These are phyloP conservation scores for Echinosophora koreensis DNA, from an alignment of 306 rosid species.

Conservation along the genomic window DNA sequence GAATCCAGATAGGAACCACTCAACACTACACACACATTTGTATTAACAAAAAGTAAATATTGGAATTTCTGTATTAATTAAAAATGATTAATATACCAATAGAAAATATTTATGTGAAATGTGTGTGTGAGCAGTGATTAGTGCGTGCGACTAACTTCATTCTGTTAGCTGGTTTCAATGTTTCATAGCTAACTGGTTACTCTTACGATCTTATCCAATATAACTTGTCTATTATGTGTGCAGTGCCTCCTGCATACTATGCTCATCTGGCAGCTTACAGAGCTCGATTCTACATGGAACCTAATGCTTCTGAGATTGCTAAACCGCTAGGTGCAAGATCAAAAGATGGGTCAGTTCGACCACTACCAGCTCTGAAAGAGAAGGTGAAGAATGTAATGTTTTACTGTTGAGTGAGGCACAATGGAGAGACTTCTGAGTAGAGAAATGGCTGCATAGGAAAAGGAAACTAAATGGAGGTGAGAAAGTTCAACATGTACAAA, in stretches of 20 bases:
- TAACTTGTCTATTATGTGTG: conserved; percentile 23
- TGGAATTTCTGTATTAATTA: neutral
- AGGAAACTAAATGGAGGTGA: conserved; percentile 23
- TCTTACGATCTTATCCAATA: neutral
- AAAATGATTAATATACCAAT: conserved; percentile 12
- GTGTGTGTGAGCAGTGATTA: neutral
- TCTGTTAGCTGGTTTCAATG: neutral
- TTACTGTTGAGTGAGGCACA: conserved; percentile 57
- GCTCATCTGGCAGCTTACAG: conserved; percentile 84
- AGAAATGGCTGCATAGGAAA: conserved; percentile 32
- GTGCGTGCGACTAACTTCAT: neutral
- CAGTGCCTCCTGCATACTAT: conserved; percentile 82
- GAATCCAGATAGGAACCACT: neutral
- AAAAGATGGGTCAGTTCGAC: conserved; percentile 63
- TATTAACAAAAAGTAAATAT: neutral
- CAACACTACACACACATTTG: neutral
- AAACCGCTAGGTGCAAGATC: conserved; percentile 50
- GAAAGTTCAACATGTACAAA: conserved; percentile 42
- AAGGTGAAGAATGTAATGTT: conserved; percentile 82
- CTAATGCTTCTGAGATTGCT: conserved; percentile 51
- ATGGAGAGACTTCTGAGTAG: conserved; percentile 34
- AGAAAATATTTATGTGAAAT: neutral
- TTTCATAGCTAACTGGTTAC: neutral
- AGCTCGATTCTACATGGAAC: conserved; percentile 86
- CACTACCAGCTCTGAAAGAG: conserved; percentile 80